phyloP scores from a whole-genome alignment of 257 asterid species.

The Nyctanthes arbortristis region DNA sequence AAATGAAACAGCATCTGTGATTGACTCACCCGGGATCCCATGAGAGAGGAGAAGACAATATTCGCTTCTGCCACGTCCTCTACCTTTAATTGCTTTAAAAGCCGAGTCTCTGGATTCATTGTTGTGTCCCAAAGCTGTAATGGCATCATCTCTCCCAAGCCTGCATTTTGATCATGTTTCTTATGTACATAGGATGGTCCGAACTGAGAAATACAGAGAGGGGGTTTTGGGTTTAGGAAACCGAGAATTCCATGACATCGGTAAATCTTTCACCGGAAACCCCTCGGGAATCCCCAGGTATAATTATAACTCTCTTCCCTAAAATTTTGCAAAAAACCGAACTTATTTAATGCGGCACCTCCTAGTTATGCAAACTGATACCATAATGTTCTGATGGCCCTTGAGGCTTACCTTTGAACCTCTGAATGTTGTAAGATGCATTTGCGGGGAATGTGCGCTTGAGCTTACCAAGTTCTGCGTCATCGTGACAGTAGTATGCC shows the following conservation, averaged over 20 bases:
- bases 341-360: too few species aligned
- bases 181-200: slow-evolving; percentile 4
- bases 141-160: slow-evolving; percentile 99
- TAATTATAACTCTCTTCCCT: too few species aligned
- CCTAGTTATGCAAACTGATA: too few species aligned
- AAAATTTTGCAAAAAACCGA: too few species aligned
- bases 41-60: slow-evolving; percentile 86
- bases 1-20: neutral
- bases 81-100: slow-evolving; percentile 76
- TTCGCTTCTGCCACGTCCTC: slow-evolving; percentile 90
- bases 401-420: slow-evolving; percentile 75
- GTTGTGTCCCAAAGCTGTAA: slow-evolving; percentile 98
- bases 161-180: slow-evolving; percentile 42
- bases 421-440: slow-evolving; percentile 93
- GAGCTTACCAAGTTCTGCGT: slow-evolving; percentile 65
- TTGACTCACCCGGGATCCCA: slow-evolving; percentile 83
- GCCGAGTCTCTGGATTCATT: slow-evolving; percentile 73
- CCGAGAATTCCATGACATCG: neutral
- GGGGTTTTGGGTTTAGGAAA: neutral
- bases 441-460: slow-evolving; percentile 79
- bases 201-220: neutral
- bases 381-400: neutral
- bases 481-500: slow-evolving; percentile 80
- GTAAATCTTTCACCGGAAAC: neutral
- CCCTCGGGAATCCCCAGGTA: neutral